Evolutionary conservation across 2,329 filamentous ascomycete species (phyloP).

Genomic region (Botrytis fragariae): DNA sequence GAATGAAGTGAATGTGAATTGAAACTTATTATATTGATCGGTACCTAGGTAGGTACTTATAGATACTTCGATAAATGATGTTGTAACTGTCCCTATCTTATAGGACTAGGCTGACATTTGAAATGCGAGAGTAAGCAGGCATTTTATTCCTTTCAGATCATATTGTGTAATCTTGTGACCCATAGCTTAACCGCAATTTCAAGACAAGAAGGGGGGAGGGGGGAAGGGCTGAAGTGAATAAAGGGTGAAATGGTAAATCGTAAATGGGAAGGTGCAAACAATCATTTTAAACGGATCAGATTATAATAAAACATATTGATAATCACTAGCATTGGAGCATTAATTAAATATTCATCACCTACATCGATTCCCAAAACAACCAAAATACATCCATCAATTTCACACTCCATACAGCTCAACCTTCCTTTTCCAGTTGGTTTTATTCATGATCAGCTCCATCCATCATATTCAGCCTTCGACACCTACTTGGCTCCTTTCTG

Average conservation of each 20-base stretch:
- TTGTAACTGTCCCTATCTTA: not conserved
- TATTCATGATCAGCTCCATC: not conserved
- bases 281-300: not conserved
- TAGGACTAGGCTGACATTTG: not conserved
- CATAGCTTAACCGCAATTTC: not conserved
- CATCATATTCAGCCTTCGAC: not conserved
- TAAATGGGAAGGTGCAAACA: not conserved
- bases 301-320: not conserved
- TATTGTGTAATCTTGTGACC: constrained; percentile 11
- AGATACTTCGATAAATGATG: not conserved
- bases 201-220: not conserved
- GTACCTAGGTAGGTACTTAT: not conserved
- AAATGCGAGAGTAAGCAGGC: not conserved
- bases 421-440: not conserved
- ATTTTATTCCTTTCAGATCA: not conserved
- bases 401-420: not conserved
- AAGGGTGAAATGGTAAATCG: not conserved
- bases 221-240: not conserved
- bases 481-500: not conserved
- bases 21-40: not conserved
- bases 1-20: not conserved
- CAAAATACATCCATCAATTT: not conserved
- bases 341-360: constrained; percentile 1
- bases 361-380: not conserved
- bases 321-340: not conserved